Conservation (phyloP, 305 asterid genomes). For the Solanum hybrid region DNA sequence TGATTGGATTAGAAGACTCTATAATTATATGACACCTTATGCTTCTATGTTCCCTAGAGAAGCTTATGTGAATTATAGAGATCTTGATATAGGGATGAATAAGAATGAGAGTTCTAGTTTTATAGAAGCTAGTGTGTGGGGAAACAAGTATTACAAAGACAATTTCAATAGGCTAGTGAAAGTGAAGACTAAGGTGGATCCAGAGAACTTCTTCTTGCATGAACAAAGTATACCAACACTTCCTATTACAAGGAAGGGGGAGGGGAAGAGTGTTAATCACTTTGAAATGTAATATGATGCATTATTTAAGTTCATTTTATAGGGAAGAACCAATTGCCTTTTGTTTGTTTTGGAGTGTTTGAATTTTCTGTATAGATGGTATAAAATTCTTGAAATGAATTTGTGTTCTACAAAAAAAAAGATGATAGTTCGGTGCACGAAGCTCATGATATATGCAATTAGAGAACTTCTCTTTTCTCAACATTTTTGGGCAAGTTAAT, state of each 20-base stretch:
- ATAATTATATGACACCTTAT: conserved; percentile 46
- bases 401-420: not conserved
- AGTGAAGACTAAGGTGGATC: conserved; percentile 58
- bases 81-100: conserved; percentile 55
- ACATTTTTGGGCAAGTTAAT: not conserved
- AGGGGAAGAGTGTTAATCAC: conserved; percentile 19
- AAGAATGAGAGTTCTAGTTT: conserved; percentile 22
- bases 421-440: too few relatives aligned
- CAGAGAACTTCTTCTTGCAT: conserved; percentile 50
- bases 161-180: conserved; percentile 44
- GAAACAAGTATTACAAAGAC: conserved; percentile 44
- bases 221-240: conserved; percentile 65
- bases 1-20: conserved; percentile 49
- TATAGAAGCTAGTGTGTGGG: conserved; percentile 43
- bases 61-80: conserved; percentile 64
- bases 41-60: conserved; percentile 53
- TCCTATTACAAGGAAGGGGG: conserved; percentile 14
- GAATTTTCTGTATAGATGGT: not conserved
- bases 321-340: not conserved
- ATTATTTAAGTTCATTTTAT: not conserved
- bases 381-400: not conserved
- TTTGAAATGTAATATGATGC: not conserved
- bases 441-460: not conserved
- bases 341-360: not conserved
- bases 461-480: not conserved